Evolutionary conservation across 805 yeast species (phyloP).

Genomic region (Isabelozyma rhagii): DNA sequence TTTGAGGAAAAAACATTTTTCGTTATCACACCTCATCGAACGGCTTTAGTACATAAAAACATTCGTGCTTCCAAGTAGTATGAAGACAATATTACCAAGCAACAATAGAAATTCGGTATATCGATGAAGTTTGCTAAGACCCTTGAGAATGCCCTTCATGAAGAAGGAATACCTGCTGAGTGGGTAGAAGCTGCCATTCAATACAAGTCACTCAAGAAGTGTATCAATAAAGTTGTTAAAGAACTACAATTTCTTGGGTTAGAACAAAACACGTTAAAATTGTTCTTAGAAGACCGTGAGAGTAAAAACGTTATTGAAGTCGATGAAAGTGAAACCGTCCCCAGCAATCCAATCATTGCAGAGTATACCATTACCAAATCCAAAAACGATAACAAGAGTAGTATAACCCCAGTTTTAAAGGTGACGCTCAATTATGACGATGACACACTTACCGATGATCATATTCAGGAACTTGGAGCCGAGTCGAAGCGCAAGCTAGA

Average conservation of each 20-base stretch:
- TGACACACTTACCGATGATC: conserved; percentile 27
- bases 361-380: conserved; percentile 37
- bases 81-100: background rate
- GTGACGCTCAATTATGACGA: conserved; percentile 32
- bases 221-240: conserved; percentile 59
- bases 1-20: background rate
- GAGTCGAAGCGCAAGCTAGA: conserved; percentile 26
- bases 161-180: conserved; percentile 59
- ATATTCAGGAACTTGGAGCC: conserved; percentile 26
- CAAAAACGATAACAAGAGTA: conserved; percentile 10
- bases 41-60: background rate
- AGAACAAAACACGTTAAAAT: conserved; percentile 41
- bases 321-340: conserved; percentile 26
- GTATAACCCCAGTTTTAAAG: conserved; percentile 36
- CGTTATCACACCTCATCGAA: background rate
- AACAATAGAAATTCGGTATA: background rate
- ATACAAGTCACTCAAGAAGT: conserved; percentile 67
- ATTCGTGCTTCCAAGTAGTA: background rate
- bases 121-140: conserved; percentile 75
- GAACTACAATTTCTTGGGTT: conserved; percentile 63
- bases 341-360: conserved; percentile 40
- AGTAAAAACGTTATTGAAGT: conserved; percentile 27
- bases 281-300: conserved; percentile 28
- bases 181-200: conserved; percentile 72
- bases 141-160: conserved; percentile 58